A percentile compares a stretch with the other conserved stretches of the same genome.
Evolutionary conservation across 352 stramenopile species (phyloP).

Genomic region (Aphanomyces invadans): DNA sequence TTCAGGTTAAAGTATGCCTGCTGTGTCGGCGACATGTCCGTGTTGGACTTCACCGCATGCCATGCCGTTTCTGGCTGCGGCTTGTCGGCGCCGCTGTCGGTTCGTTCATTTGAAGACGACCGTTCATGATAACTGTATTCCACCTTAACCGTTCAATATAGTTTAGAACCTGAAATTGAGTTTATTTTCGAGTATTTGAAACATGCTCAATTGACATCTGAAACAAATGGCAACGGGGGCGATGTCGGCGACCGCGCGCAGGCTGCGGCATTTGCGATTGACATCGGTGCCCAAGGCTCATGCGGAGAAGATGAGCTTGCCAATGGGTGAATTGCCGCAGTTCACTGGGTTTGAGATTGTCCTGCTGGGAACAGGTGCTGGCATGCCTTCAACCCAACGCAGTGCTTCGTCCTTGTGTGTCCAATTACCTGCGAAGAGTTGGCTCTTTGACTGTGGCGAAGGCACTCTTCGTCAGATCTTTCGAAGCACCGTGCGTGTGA

Average conservation of each 20-base stretch:
- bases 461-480: conserved; percentile 75
- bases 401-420: conserved; percentile 6
- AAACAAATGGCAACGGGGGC: neutral
- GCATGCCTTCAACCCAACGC: conserved; percentile 44
- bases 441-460: conserved; percentile 86
- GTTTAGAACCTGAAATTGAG: no score
- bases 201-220: no score
- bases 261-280: conserved; percentile 11
- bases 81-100: no score
- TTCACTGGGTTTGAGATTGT: conserved; percentile 82
- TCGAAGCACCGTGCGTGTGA: conserved; percentile 61
- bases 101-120: no score
- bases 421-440: conserved; percentile 38
- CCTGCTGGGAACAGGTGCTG: conserved; percentile 74
- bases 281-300: conserved; percentile 18
- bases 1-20: no score
- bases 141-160: no score
- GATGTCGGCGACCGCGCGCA: neutral
- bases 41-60: no score
- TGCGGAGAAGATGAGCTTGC: conserved; percentile 6
- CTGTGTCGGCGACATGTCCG: no score
- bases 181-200: no score
- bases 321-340: conserved; percentile 6
- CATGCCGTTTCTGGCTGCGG: no score
- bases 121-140: no score